Percentiles rank a stretch among this genome's conserved stretches.
Evolutionary conservation across 306 rosid genomes (phyloP).

Genomic region (Datisca glomerata): DNA sequence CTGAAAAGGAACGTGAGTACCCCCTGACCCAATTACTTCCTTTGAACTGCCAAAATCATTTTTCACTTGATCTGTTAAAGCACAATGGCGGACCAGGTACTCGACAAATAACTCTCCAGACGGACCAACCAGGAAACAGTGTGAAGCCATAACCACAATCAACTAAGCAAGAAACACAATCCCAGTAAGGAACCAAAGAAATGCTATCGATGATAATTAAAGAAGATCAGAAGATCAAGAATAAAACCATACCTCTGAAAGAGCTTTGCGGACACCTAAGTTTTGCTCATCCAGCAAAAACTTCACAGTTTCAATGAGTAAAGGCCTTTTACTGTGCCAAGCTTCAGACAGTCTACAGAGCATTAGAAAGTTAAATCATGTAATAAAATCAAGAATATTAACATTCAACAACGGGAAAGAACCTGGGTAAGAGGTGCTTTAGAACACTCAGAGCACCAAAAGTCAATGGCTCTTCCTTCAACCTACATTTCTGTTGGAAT

Average conservation of each 20-base stretch:
- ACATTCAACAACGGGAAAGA: slow-evolving; percentile 11
- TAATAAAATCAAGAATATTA: slow-evolving; percentile 14
- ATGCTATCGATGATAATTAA: not conserved
- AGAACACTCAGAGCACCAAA: slow-evolving; percentile 74
- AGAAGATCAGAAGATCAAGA: not conserved
- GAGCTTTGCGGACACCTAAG: slow-evolving; percentile 66
- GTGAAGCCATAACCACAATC: slow-evolving; percentile 95
- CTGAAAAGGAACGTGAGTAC: slow-evolving; percentile 26
- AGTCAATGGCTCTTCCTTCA: slow-evolving; percentile 77
- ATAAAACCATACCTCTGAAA: slow-evolving; percentile 54
- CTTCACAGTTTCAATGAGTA: slow-evolving; percentile 68
- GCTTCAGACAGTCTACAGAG: slow-evolving; percentile 74
- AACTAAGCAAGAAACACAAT: slow-evolving; percentile 37
- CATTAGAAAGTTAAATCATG: slow-evolving; percentile 15
- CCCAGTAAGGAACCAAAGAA: slow-evolving; percentile 12
- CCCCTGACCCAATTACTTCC: slow-evolving; percentile 21
- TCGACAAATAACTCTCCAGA: slow-evolving; percentile 88
- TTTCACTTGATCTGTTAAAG: slow-evolving; percentile 42
- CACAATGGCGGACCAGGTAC: slow-evolving; percentile 80
- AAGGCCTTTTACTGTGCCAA: slow-evolving; percentile 75
- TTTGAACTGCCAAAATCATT: slow-evolving; percentile 36
- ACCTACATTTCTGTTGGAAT: slow-evolving; percentile 72
- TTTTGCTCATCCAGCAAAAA: slow-evolving; percentile 70
- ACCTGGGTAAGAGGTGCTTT: slow-evolving; percentile 97
- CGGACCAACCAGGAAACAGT: slow-evolving; percentile 90